Evolutionary conservation across 768 basidiomycete genomes (phyloP), one percentile per base, ranked within the genome.

Genomic region (Tricholoma terreum): DNA sequence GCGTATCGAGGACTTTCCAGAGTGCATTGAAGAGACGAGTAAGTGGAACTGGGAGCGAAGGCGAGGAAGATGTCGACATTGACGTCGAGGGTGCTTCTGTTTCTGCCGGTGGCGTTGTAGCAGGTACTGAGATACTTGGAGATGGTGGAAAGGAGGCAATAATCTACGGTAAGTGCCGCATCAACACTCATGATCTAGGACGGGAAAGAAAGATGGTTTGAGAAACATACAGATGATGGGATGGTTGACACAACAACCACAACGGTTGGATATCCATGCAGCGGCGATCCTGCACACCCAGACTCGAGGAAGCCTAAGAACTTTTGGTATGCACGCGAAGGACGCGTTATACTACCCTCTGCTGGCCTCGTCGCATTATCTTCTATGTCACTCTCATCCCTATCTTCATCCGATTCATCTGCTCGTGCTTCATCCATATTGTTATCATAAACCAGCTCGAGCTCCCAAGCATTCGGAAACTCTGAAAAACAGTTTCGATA

Each of bases 201-300:
- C 24, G 24, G 11, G 19, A 36, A 27, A 65, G 7, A 53, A 31
- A 27, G 8, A 15, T 30, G 30, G 14, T 8, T 55, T 35, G 15
- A 21, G 17, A 14, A 40, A 68, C 84, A 51, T 71, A 92, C 89
- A 40, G 78, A 75, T 11, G 78, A 69, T 0, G 93, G 90, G 11
- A 98, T 81, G 0, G 92, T 94, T 1, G 92, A 90, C 12, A 98
- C 67, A 22, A 94, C 78, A 22, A 97, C 77, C 15, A 97, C 73
- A 24, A 96, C 78, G 1, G 86, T 79, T 0, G 92, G 93, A 69
- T 97, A 98, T 2, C 89, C 90, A 61, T 89, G 80, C 1, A 84
- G 67, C 0, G 93, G 88, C 4, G 87, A 83, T 0, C 89, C 88
- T n/a, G 84, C 82, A 68, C 94, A 97, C 10, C 87, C 92, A 1